Evolutionary conservation across 495 filamentous ascomycete species (phyloP).

Genomic region (Chlorociboria aeruginascens): DNA sequence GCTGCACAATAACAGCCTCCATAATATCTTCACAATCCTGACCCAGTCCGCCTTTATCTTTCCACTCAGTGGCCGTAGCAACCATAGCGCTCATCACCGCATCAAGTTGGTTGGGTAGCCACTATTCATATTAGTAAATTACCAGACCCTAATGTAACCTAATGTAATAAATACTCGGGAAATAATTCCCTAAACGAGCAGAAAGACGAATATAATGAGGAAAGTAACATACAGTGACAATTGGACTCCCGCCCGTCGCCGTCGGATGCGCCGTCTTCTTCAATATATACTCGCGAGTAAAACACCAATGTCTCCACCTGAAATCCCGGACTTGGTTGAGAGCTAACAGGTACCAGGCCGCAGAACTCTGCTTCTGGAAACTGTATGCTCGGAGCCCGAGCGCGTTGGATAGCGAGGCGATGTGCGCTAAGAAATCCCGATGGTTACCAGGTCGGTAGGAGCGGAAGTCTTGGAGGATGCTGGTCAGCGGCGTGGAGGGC

Average conservation of each 20-base stretch:
- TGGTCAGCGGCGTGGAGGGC: constrained; percentile 73
- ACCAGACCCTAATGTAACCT: constrained; percentile 62
- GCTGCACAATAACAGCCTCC: constrained; percentile 56
- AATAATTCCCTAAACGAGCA: constrained; percentile 56
- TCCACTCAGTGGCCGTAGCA: constrained; percentile 24
- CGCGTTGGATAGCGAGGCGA: constrained; percentile 41
- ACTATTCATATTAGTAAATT: constrained; percentile 18
- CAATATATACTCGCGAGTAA: constrained; percentile 89
- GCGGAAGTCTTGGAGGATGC: constrained; percentile 76
- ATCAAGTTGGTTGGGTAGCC: constrained; percentile 17
- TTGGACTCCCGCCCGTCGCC: constrained; percentile 83
- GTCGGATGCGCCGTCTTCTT: constrained; percentile 72
- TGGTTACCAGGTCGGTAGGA: constrained; percentile 77
- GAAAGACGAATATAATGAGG: constrained; percentile 77
- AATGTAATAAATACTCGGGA: too few relatives aligned
- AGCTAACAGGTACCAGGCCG: constrained; percentile 55
- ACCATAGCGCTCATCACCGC: constrained; percentile 34
- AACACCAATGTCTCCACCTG: constrained; percentile 89
- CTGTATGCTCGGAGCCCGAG: constrained; percentile 51
- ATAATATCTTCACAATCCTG: constrained; percentile 51
- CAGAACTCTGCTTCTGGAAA: constrained; percentile 25
- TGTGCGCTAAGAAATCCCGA: constrained; percentile 65
- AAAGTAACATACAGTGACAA: constrained; percentile 43
- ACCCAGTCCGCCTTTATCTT: constrained; percentile 23
- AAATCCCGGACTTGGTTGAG: constrained; percentile 83